phyloP scores from a whole-genome alignment of 2,329 filamentous ascomycete genomes.

The Rhynchosporium agropyri region DNA sequence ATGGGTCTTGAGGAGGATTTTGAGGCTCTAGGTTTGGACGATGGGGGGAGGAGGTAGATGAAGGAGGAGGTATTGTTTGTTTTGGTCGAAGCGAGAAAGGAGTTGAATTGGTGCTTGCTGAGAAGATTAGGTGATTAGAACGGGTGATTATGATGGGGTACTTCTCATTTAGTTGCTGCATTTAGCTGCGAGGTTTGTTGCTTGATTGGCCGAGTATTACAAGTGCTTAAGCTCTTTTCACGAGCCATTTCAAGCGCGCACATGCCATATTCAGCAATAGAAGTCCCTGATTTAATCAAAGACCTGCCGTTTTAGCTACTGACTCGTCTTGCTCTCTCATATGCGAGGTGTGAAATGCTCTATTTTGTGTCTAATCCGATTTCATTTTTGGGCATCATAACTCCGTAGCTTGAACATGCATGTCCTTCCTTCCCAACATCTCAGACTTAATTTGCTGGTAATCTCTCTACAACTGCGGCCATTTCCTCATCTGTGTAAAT shows the following conservation, averaged over 20 bases:
- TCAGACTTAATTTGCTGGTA: slow-evolving; percentile 61
- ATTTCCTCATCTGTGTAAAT: slow-evolving; percentile 99
- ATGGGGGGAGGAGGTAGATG: background rate
- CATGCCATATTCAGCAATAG: background rate
- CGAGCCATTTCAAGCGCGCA: background rate
- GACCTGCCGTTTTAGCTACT: background rate
- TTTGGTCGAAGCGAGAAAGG: background rate
- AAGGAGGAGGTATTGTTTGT: background rate
- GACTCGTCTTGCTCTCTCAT: background rate
- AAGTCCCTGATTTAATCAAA: background rate
- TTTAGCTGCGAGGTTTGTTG: slow-evolving; percentile 1
- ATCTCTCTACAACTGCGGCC: slow-evolving; percentile 84
- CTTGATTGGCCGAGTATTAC: too few relatives aligned
- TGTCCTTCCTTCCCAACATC: slow-evolving; percentile 1
- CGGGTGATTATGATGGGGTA: background rate
- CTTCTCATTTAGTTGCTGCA: slow-evolving; percentile 2
- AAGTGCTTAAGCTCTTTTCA: background rate
- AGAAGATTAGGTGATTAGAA: background rate
- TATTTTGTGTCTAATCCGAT: slow-evolving; percentile 18
- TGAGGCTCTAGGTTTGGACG: slow-evolving; percentile 59
- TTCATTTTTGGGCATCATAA: slow-evolving; percentile 28
- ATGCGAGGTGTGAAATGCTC: background rate
- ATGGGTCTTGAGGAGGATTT: slow-evolving; percentile 79
- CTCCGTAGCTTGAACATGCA: slow-evolving; percentile 23
- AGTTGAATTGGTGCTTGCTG: slow-evolving; percentile 2